Conservation (phyloP, 345 rosid species). For the Erysimum cheiranthoides region DNA sequence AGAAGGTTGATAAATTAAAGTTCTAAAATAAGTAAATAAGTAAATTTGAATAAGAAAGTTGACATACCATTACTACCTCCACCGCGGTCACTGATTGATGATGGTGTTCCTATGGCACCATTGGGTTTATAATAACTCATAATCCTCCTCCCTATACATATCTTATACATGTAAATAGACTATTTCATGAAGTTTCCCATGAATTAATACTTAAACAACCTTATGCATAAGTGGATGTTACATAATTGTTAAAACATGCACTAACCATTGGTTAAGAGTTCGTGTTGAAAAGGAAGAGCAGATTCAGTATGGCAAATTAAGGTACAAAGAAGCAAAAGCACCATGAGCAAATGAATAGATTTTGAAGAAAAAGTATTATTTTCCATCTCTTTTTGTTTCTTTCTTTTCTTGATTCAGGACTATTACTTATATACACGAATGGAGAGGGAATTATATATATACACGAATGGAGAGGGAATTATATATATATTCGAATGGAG, state of each 20-base stretch:
- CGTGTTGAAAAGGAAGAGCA: not conserved
- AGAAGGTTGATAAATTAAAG: not conserved
- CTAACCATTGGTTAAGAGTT: not conserved
- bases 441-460: no score
- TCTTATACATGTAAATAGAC: not conserved
- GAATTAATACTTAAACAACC: not conserved
- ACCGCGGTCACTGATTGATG: not conserved
- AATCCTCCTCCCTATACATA: constrained; percentile 6
- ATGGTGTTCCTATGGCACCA: not conserved
- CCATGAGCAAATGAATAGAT: not conserved
- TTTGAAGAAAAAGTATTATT: not conserved
- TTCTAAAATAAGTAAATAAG: not conserved
- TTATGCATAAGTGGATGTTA: not conserved
- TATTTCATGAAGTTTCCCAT: not conserved
- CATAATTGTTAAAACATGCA: constrained; percentile 6
- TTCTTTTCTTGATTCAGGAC: not conserved
- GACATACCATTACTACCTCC: not conserved
- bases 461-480: not conserved
- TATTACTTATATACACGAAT: not conserved
- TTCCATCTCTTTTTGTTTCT: not conserved
- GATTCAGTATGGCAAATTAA: constrained; percentile 3
- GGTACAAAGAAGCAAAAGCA: constrained; percentile 14
- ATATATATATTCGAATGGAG: not conserved
- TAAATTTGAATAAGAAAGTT: no score
- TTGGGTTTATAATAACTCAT: not conserved